Evolutionary conservation across 805 yeast species (phyloP).

Genomic region (Candida manassasensis): DNA sequence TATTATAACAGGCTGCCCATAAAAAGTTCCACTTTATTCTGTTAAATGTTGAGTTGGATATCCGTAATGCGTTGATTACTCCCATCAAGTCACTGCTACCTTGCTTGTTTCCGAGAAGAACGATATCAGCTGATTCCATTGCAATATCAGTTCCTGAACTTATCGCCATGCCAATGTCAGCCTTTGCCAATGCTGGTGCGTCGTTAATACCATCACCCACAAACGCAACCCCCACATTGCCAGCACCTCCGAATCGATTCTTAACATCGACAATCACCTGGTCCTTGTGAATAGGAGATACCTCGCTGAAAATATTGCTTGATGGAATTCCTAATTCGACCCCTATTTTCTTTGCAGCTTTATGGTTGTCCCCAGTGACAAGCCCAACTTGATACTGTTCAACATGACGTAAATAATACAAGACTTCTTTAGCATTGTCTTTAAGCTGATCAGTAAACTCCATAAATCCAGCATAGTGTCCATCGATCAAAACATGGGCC

Average conservation of each 20-base stretch:
- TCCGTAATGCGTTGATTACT: conserved; percentile 57
- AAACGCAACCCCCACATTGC: conserved; percentile 58
- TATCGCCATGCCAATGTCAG: conserved; percentile 87
- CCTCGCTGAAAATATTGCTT: conserved; percentile 65
- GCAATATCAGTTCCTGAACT: conserved; percentile 95
- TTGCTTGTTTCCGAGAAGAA: conserved; percentile 48
- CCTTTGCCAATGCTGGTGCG: conserved; percentile 89
- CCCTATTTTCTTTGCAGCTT: conserved; percentile 64
- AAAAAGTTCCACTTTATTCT: conserved; percentile 77
- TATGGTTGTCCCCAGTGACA: conserved; percentile 81
- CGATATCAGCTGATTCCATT: conserved; percentile 93
- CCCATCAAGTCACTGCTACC: conserved; percentile 37
- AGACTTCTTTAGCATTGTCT: conserved; percentile 56
- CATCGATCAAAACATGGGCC: conserved; percentile 57
- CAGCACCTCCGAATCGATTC: conserved; percentile 29
- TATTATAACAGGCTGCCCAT: conserved; percentile 83
- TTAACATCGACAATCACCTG: conserved; percentile 58
- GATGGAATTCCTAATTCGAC: conserved; percentile 59
- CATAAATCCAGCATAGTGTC: conserved; percentile 55
- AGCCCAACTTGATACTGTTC: conserved; percentile 66
- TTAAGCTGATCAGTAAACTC: conserved; percentile 67
- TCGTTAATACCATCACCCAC: conserved; percentile 98
- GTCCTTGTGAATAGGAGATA: conserved; percentile 75
- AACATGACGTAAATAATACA: conserved; percentile 45
- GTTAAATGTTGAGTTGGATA: conserved; percentile 64